A percentile compares a stretch with the other conserved stretches of the same genome.
phyloP scores from a whole-genome alignment of 371 early-diverging fungal species.

The Coemansia sp. region DNA sequence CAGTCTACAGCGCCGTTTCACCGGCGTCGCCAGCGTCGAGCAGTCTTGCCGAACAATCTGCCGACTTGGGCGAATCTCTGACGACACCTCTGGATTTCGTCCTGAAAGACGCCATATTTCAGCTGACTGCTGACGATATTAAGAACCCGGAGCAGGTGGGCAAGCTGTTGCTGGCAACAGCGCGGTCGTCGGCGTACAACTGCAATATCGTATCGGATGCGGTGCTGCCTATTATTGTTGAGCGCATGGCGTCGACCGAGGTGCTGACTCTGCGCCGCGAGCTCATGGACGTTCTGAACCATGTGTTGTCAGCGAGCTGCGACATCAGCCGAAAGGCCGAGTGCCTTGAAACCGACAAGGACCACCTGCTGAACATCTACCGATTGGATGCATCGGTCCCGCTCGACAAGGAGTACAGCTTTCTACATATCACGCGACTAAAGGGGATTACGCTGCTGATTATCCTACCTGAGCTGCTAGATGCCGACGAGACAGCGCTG shows the following conservation, averaged over 20 bases:
- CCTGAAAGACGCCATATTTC: constrained; percentile 44
- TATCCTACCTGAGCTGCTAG: constrained; percentile 58
- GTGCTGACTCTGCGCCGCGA: constrained; percentile 45
- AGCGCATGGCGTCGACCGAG: constrained; percentile 28
- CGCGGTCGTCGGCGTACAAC: constrained; percentile 48
- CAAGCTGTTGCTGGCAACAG: constrained; percentile 30
- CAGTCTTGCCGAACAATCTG: constrained; percentile 1
- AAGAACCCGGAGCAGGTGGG: constrained; percentile 46
- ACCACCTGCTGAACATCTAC: constrained; percentile 38
- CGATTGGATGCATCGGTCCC: constrained; percentile 41
- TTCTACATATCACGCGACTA: constrained; percentile 64
- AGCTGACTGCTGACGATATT: constrained; percentile 45
- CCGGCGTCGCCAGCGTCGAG: constrained; percentile 13
- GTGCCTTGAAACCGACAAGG: constrained; percentile 43
- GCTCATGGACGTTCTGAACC: constrained; percentile 46
- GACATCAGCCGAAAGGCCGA: constrained; percentile 36
- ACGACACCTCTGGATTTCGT: constrained; percentile 44
- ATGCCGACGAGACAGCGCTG: constrained; percentile 55
- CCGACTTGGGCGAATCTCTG: constrained; percentile 13
- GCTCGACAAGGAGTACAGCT: constrained; percentile 67
- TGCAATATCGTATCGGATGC: constrained; percentile 40
- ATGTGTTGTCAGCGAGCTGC: constrained; percentile 44
- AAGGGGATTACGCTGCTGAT: constrained; percentile 67
- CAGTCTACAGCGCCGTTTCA: constrained; percentile 58
- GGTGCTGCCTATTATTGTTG: constrained; percentile 38